A percentile compares a stretch with the other conserved stretches of the same genome.
These are phyloP conservation scores for Fusarium proliferatum DNA, from an alignment of 2,329 filamentous ascomycete genomes.

Conservation along the genomic window DNA sequence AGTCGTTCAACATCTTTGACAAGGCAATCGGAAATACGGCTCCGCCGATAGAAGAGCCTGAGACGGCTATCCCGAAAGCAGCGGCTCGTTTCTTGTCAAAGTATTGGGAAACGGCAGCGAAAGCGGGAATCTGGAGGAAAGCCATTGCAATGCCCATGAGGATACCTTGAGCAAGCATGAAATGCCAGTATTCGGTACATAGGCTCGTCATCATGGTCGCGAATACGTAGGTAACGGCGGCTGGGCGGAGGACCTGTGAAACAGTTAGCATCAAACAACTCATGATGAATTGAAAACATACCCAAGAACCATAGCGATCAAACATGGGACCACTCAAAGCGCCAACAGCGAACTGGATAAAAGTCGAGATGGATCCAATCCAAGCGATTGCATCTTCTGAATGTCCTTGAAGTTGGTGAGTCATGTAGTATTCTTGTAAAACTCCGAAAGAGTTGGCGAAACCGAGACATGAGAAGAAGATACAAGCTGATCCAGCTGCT, in stretches of 20 bases:
- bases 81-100: constrained; percentile 60
- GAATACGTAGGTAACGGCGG: constrained; percentile 27
- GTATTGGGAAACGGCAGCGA: constrained; percentile 58
- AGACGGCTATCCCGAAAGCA: constrained; percentile 58
- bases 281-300: neutral
- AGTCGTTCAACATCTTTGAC: constrained; percentile 59
- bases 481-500: constrained; percentile 49
- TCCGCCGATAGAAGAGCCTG: constrained; percentile 63
- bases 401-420: constrained; percentile 48
- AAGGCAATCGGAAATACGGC: constrained; percentile 62
- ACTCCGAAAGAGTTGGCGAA: constrained; percentile 58
- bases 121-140: constrained; percentile 56
- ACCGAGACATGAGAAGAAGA: constrained; percentile 55
- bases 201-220: constrained; percentile 38
- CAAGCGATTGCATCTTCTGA: constrained; percentile 53
- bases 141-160: constrained; percentile 55
- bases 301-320: constrained; percentile 37
- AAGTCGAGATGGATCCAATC: constrained; percentile 55
- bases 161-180: constrained; percentile 63
- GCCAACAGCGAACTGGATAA: constrained; percentile 50
- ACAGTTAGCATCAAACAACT: neutral
- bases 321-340: constrained; percentile 34
- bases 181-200: constrained; percentile 61
- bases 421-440: constrained; percentile 57
- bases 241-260: constrained; percentile 20